These are phyloP conservation scores for Aspergillus pseudoglaucus DNA, from an alignment of 2,329 filamentous ascomycete species.

Conservation along the genomic window DNA sequence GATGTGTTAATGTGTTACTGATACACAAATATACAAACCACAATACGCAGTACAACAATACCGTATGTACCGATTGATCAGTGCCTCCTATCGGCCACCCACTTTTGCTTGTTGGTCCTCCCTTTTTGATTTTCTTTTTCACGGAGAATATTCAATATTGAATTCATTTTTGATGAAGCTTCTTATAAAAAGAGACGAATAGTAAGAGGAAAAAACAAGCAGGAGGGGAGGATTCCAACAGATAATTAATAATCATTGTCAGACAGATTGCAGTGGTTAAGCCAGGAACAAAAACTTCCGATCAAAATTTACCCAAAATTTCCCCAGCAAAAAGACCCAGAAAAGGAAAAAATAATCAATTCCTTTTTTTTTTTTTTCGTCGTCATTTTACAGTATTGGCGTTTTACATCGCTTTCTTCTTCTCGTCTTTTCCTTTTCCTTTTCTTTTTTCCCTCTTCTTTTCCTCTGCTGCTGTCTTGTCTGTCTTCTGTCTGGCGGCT, in stretches of 20 bases:
- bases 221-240: background rate
- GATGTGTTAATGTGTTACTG: too few relatives aligned
- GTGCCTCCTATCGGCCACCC: too few relatives aligned
- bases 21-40: too few relatives aligned
- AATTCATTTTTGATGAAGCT: background rate
- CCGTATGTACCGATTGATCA: too few relatives aligned
- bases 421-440: background rate
- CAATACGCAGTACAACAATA: too few relatives aligned
- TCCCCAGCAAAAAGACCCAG: conserved; percentile 3
- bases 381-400: too few relatives aligned
- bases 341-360: background rate
- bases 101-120: conserved; percentile 1
- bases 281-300: conserved; percentile 16
- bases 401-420: background rate
- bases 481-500: conserved; percentile 1
- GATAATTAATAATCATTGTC: too few relatives aligned
- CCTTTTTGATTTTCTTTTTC: background rate
- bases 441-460: conserved; percentile 3
- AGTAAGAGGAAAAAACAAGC: conserved; percentile 4
- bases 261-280: background rate
- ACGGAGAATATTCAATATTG: too few relatives aligned
- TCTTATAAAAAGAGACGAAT: conserved; percentile 3
- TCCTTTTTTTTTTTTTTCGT: background rate
- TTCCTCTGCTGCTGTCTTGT: background rate
- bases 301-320: conserved; percentile 1